These are phyloP conservation scores for Pseudonectria foliicola DNA, from an alignment of 2,329 filamentous ascomycete species.

Conservation along the genomic window DNA sequence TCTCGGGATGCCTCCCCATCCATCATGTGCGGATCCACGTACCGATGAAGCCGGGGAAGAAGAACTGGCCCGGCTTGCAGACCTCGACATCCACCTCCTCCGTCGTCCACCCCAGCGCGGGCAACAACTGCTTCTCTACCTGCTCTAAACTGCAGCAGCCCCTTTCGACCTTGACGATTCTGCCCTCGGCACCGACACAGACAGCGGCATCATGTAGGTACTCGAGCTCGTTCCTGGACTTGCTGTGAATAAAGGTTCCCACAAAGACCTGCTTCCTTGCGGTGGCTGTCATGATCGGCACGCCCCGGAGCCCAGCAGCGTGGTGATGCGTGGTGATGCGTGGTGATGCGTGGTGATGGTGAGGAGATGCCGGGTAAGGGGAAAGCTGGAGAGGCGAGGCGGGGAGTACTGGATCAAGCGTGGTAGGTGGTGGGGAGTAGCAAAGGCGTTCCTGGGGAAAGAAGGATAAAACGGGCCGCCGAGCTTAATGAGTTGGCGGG, in stretches of 20 bases:
- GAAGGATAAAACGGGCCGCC: too few relatives aligned
- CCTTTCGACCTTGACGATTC: constrained; percentile 41
- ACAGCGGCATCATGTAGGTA: constrained; percentile 45
- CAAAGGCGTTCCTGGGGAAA: too few relatives aligned
- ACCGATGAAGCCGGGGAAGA: constrained; percentile 80
- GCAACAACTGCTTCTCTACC: constrained; percentile 27
- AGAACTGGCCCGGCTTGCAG: constrained; percentile 54
- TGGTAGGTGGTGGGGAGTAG: too few relatives aligned
- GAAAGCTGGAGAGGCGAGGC: too few relatives aligned
- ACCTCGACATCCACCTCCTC: constrained; percentile 31
- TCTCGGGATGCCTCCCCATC: too few relatives aligned
- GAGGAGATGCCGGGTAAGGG: too few relatives aligned
- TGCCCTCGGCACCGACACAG: constrained; percentile 42
- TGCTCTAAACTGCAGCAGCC: constrained; percentile 25
- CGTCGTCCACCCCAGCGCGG: constrained; percentile 38
- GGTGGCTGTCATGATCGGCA: constrained; percentile 4
- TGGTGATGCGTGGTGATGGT: too few relatives aligned
- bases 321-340: too few relatives aligned
- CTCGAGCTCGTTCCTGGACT: constrained; percentile 39
- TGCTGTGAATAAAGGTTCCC: constrained; percentile 50
- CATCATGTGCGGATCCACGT: constrained; percentile 20
- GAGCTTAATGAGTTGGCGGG: too few relatives aligned
- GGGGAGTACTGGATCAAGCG: too few relatives aligned
- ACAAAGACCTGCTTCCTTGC: constrained; percentile 40
- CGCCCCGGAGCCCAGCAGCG: too few relatives aligned